Conservation (phyloP, 495 filamentous ascomycete species). For the Penicillium waksmanii region DNA sequence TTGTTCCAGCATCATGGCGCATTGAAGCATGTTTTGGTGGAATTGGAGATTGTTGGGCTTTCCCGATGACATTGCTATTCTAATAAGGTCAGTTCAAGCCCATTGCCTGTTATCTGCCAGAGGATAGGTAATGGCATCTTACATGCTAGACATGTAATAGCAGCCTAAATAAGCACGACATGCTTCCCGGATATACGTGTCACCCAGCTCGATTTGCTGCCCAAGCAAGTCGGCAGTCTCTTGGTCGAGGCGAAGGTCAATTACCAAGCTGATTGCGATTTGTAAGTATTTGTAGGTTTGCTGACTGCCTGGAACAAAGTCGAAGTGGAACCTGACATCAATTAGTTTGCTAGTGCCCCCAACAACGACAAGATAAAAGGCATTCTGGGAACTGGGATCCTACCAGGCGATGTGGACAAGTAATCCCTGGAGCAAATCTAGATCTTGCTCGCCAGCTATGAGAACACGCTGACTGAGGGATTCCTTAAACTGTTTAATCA, state of each 20-base stretch:
- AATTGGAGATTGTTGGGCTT: slow-evolving; percentile 19
- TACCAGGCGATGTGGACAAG: slow-evolving; percentile 31
- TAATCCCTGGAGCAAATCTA: slow-evolving; percentile 33
- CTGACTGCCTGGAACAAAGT: slow-evolving; percentile 15
- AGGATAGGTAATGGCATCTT: slow-evolving; percentile 11
- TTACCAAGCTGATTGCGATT: slow-evolving; percentile 25
- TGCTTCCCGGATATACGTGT: slow-evolving; percentile 14
- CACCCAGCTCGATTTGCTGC: slow-evolving; percentile 6
- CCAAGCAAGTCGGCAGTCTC: slow-evolving; percentile 12
- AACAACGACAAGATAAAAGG: not conserved
- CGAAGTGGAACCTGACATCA: slow-evolving; percentile 14
- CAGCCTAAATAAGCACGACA: slow-evolving; percentile 22
- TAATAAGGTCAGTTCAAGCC: slow-evolving; percentile 11
- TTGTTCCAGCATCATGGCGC: slow-evolving; percentile 16
- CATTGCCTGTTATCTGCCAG: slow-evolving; percentile 1
- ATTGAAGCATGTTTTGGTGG: slow-evolving; percentile 17
- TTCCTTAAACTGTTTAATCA: slow-evolving; percentile 19
- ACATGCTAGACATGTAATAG: slow-evolving; percentile 23
- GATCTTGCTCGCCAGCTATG: slow-evolving; percentile 24
- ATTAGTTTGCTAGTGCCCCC: not conserved
- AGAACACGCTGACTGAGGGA: slow-evolving; percentile 14
- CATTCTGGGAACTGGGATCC: not conserved
- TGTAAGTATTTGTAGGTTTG: slow-evolving; percentile 25
- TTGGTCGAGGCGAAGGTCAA: slow-evolving; percentile 19
- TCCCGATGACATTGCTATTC: slow-evolving; percentile 18